Base-by-base conservation (phyloP, 805 yeast genomes). In the Tetrapisispora fleetii region DNA sequence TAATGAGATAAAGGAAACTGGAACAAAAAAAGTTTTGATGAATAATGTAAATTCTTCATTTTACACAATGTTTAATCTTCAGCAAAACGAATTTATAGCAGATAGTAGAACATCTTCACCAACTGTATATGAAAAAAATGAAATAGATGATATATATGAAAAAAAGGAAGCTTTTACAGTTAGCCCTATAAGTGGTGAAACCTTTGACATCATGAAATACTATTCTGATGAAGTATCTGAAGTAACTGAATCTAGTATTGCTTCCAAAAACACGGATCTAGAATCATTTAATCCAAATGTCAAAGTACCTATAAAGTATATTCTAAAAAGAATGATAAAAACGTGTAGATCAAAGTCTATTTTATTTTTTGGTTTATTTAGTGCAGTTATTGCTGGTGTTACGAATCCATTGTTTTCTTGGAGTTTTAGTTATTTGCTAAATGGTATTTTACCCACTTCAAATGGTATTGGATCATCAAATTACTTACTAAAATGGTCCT, bases 321-420 rank as follows among this genome's bases (percentile, higher is more conserved):
- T 70, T 4, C 58, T 67, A 33, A 56, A 49, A 37, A 57, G 53
- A 18, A 63, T 69, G 72, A 50, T 57, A 8, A 51, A 35, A 8
- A 61, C 60, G 1, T 62, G 59, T 2, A 56, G 54, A 18, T 54
- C 53, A 10, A 68, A 61, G 41, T 22, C 40, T 4, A 50, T 64
- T 3, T 56, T 79, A 0, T 13, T 62, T 0, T 0, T 75, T 0
- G 97, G 96, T 0, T 48, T 85, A 1, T 0, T 74, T 0, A 54
- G 75, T 5, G 71, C 89, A 0, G 52, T 81, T 0, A 43, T 76
- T 0, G 79, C 81, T 50, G 90, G 95, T 11, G 75, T 74, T 0
- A 64, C 78, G 1, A 81, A 79, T 50, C 97, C 98, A 0, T 66
- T 85, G 0, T 88, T 93, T 53, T 85, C 96, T 0, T 89, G 67